A percentile compares a stretch with the other conserved stretches of the same genome.
Evolutionary conservation across 2,329 filamentous ascomycete species (phyloP).

Genomic region (Colletotrichum euphorbiae): DNA sequence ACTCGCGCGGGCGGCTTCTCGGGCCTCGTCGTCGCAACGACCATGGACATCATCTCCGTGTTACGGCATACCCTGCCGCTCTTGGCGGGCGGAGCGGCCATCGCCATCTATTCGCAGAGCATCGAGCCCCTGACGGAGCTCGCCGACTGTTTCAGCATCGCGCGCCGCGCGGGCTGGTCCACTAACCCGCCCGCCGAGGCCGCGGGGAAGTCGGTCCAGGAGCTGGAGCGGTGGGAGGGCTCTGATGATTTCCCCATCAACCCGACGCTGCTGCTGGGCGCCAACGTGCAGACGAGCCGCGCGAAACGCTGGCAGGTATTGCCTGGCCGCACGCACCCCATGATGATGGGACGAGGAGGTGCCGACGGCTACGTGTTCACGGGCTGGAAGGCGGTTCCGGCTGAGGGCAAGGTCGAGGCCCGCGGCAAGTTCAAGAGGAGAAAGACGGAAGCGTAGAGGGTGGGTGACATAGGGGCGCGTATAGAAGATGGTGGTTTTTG

Average conservation of each 20-base stretch:
- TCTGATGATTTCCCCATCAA: conserved; percentile 86
- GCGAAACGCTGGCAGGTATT: conserved; percentile 90
- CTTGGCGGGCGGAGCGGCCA: conserved; percentile 82
- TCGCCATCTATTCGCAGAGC: conserved; percentile 86
- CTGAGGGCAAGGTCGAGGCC: conserved; percentile 83
- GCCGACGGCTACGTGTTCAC: conserved; percentile 93
- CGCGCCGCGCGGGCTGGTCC: conserved; percentile 81
- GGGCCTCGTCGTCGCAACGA: conserved; percentile 83
- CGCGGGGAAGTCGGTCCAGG: conserved; percentile 57
- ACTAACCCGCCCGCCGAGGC: conserved; percentile 61
- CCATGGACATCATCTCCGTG: conserved; percentile 83
- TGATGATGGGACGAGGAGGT: conserved; percentile 91
- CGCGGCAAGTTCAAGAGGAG: conserved; percentile 82
- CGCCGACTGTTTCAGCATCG: conserved; percentile 86
- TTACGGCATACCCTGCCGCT: conserved; percentile 82
- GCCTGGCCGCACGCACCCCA: conserved; percentile 89
- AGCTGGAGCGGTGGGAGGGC: conserved; percentile 68
- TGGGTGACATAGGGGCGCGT: neutral
- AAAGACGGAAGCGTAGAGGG: conserved; percentile 60
- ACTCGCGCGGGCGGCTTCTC: conserved; percentile 82
- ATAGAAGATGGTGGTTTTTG: too few relatives aligned
- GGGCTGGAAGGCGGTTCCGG: conserved; percentile 82
- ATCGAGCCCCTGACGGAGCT: conserved; percentile 83
- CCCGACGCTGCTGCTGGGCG: conserved; percentile 83
- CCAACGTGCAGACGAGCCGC: conserved; percentile 83